Base-by-base conservation (phyloP, 2,329 filamentous ascomycete genomes). In the Epichloe scottii region DNA sequence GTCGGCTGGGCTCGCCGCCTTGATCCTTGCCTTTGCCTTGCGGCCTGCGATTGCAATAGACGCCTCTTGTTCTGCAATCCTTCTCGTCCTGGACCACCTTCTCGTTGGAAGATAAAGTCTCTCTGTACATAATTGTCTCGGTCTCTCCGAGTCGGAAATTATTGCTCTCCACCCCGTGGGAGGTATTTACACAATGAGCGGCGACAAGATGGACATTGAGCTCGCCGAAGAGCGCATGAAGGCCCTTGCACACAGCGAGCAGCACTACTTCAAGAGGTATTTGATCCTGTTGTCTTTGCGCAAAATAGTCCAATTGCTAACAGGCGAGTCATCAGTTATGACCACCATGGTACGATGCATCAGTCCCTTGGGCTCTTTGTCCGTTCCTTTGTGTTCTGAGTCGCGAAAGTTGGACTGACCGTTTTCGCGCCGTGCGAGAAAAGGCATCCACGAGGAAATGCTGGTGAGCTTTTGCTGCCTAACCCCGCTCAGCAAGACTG, bases 201-300 rank as follows among this genome's bases (percentile, higher is more conserved):
- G 71, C 59, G 71, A 72, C 54, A 74, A 73, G 55, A 80, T 78
- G 76, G 78, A 81, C 43, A 71, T 81, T 53, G 78, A 79, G 63
- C 66, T 71, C 58, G 79, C 78, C 46, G 79, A 83, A 72, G 67
- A 77, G 66, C 73, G 75, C 69, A 77, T 87, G 69, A 82, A 84
- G 66, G 68, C 73, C 61, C 84, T 95, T 79, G 85, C 87, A 67
- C 90, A 95, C 74, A 93, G 90, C 57, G 93, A 98, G 77, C 89
- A 94, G 70, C 93, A 97, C 71, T 98, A 97, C 77, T 97, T 97
- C 76, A 97, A 96, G 75, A 95, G 89, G 90, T 94, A 54, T 56
- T 61, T 67, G 53, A 19, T 19, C 7, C 14, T 41, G 12, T 47
- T 48, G 4, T 21, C 4, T 14, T 26, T 33, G 17, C 21, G 7